Evolutionary conservation across 805 yeast species (phyloP).

Genomic region (Lachancea mirantina): DNA sequence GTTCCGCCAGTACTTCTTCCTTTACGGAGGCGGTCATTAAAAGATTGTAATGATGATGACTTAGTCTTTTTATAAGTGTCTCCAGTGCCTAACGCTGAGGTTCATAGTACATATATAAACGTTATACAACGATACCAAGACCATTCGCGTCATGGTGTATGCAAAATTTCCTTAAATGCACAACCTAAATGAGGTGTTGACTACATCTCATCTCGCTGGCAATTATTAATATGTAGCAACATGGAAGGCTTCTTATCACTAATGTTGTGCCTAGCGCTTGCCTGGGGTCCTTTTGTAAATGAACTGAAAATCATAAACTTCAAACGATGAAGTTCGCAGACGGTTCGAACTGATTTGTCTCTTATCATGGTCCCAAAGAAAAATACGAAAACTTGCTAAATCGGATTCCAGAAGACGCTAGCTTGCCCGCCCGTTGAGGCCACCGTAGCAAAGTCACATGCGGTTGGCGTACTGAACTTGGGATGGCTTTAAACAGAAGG

Average conservation of each 20-base stretch:
- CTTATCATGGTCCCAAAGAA: constrained; percentile 38
- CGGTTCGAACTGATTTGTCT: constrained; percentile 55
- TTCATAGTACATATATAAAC: not conserved
- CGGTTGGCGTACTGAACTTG: constrained; percentile 16
- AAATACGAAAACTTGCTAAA: constrained; percentile 45
- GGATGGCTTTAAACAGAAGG: constrained; percentile 47
- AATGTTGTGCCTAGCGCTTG: too few species aligned
- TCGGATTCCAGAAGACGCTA: constrained; percentile 44
- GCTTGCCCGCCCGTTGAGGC: constrained; percentile 59
- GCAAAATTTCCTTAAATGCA: too few species aligned
- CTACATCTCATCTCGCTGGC: too few species aligned
- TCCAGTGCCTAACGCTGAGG: not conserved
- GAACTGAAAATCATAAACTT: constrained; percentile 39
- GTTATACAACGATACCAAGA: not conserved
- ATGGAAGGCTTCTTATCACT: too few species aligned
- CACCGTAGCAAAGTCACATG: constrained; percentile 62
- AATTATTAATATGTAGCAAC: too few species aligned
- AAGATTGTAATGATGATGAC: constrained; percentile 26
- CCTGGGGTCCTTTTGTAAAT: constrained; percentile 11
- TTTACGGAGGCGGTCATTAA: constrained; percentile 89
- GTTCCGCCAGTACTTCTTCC: constrained; percentile 79
- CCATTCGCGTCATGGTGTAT: too few species aligned
- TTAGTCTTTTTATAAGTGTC: constrained; percentile 1
- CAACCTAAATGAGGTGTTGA: too few species aligned
- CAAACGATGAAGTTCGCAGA: constrained; percentile 38